Evolutionary conservation across 805 yeast species (phyloP).

Genomic region (Wickerhamomyces hampshirensis): DNA sequence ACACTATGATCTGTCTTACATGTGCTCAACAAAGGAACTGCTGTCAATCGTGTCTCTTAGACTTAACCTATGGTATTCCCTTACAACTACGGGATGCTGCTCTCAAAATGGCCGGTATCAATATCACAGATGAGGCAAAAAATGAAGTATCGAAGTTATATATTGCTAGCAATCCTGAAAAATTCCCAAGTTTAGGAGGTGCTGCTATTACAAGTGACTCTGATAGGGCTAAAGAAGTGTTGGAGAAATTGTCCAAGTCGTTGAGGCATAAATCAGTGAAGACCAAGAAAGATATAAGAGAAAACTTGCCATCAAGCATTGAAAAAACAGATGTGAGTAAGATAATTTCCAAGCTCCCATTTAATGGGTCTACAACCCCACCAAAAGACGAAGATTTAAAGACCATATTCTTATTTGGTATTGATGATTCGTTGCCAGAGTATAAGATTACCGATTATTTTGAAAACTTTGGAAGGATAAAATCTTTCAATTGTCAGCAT

Average conservation of each 20-base stretch:
- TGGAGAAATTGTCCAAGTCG: constrained; percentile 37
- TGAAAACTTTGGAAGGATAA: constrained; percentile 40
- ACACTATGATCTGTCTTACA: constrained; percentile 69
- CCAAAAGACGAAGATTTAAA: constrained; percentile 40
- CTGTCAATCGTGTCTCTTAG: constrained; percentile 86
- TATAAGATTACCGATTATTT: constrained; percentile 51
- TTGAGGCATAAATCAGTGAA: constrained; percentile 9
- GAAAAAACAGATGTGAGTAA: constrained; percentile 43
- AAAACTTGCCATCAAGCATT: constrained; percentile 12
- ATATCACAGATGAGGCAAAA: constrained; percentile 34
- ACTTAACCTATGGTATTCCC: constrained; percentile 78
- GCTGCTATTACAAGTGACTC: constrained; percentile 29
- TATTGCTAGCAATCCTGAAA: constrained; percentile 45
- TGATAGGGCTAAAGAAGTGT: constrained; percentile 45
- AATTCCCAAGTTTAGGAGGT: constrained; percentile 30
- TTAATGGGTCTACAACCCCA: constrained; percentile 48
- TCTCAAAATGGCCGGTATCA: constrained; percentile 60
- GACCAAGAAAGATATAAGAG: constrained; percentile 8
- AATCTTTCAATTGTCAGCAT: constrained; percentile 47
- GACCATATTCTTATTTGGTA: constrained; percentile 72
- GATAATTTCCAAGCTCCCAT: constrained; percentile 58
- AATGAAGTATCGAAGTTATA: constrained; percentile 52
- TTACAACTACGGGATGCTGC: constrained; percentile 76
- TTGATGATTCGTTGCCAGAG: constrained; percentile 62
- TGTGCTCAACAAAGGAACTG: constrained; percentile 79